A percentile compares a stretch with the other conserved stretches of the same genome.
Evolutionary conservation across 2,329 filamentous ascomycete species (phyloP).

Genomic region (Aaosphaeria arxii): DNA sequence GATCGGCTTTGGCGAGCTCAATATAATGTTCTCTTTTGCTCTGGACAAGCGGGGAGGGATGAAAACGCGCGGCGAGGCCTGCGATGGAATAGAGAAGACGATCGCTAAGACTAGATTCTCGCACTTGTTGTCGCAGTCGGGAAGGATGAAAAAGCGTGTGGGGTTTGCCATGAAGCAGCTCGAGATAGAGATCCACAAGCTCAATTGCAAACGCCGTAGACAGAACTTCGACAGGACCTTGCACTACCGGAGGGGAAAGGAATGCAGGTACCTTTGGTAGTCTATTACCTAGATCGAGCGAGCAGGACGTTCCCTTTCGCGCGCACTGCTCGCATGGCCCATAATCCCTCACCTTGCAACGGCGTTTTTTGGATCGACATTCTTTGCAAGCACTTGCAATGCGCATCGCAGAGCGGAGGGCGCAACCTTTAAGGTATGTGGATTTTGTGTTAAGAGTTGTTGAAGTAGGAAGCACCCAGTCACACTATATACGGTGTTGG

Average conservation of each 20-base stretch:
- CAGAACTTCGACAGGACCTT: not conserved
- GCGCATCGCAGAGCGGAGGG: not conserved
- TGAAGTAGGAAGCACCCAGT: no score
- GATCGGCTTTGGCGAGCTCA: conserved; percentile 16
- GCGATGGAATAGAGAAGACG: not conserved
- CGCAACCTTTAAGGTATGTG: no score
- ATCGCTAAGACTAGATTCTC: conserved; percentile 1
- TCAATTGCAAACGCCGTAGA: not conserved
- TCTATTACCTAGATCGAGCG: not conserved
- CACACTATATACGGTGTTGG: no score
- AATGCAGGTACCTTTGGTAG: no score
- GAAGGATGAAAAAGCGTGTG: conserved; percentile 27
- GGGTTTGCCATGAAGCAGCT: conserved; percentile 33
- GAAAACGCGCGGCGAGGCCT: not conserved
- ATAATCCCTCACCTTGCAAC: not conserved
- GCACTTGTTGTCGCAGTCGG: not conserved
- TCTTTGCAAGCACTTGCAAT: not conserved
- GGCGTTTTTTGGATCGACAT: not conserved
- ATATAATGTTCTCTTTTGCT: conserved; percentile 13
- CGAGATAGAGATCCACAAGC: conserved; percentile 31
- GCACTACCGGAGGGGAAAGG: not conserved
- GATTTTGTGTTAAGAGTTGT: no score
- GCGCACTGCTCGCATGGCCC: not conserved
- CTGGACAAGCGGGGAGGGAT: not conserved
- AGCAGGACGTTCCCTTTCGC: not conserved